These are phyloP conservation scores for Claviceps africana DNA, from an alignment of 2,329 filamentous ascomycete species.

Conservation along the genomic window DNA sequence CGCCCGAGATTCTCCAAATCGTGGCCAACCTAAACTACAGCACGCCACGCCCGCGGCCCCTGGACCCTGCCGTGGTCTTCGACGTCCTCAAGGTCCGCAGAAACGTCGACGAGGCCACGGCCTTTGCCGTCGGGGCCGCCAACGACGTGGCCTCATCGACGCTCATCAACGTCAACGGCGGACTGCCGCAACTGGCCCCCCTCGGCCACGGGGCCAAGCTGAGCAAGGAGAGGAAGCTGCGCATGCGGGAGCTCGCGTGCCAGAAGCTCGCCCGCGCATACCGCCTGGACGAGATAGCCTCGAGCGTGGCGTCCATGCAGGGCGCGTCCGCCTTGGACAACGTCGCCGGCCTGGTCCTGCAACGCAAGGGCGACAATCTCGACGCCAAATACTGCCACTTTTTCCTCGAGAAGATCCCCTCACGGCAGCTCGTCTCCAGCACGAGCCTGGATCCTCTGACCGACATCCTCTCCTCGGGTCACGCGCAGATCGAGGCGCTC, in stretches of 20 bases:
- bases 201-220: conserved; percentile 44
- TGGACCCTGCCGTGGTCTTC: conserved; percentile 70
- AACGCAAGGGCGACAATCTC: conserved; percentile 50
- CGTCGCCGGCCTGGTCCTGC: conserved; percentile 58
- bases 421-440: conserved; percentile 55
- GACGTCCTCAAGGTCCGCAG: conserved; percentile 72
- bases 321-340: conserved; percentile 63
- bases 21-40: conserved; percentile 71
- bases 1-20: conserved; percentile 63
- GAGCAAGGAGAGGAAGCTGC: conserved; percentile 61
- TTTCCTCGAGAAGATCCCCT: conserved; percentile 82
- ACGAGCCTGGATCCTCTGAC: conserved; percentile 54
- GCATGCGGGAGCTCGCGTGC: conserved; percentile 68
- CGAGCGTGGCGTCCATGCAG: conserved; percentile 74
- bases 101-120: conserved; percentile 66
- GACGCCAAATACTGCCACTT: conserved; percentile 85
- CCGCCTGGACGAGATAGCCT: conserved; percentile 67
- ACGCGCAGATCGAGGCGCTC: conserved; percentile 50
- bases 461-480: conserved; percentile 50
- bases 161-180: conserved; percentile 39
- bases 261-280: conserved; percentile 67
- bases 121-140: conserved; percentile 62
- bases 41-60: conserved; percentile 58
- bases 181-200: conserved; percentile 9
- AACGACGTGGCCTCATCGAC: conserved; percentile 56